Base-by-base conservation (phyloP, 495 filamentous ascomycete species). In the Hypomontagnella monticulosa region DNA sequence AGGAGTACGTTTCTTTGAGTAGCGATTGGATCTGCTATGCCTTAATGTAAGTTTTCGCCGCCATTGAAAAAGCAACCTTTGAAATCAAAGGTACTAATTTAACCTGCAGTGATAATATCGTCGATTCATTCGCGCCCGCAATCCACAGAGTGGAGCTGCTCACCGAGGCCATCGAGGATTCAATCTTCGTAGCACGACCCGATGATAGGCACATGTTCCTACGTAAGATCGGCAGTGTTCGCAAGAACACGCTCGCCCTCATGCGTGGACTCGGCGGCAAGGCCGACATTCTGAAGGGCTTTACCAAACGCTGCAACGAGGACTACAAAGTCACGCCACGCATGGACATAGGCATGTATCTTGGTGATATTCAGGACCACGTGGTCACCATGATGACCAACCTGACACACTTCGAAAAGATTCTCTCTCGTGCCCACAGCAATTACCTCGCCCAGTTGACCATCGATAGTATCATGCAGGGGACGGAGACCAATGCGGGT, bases 11-110 rank as follows among this genome's bases (percentile, higher is more conserved):
- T 58, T 87, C 91, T 12, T 81, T 99, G 34, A 94, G 91, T 58
- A 92, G 92, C 64, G 95, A 99, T 75, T 99, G 95, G 95, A 94
- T 99, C 61, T 99, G 96, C 79, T 99, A 99, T 71, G 95, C 95
- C 32, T 86, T 99, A 79, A 99, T 99, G 90, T 93, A 81, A 85
- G 89, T 80, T 44, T 20, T 12, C 7, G 3, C 8, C 11, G 3
- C 12, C 34, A 14, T 4, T 18, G 40, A 10, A 32, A 34, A 30
- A 18, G 27, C 1, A 53, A 19, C 1, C 11, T 63, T 34, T 34
- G 40, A 10, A 10, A 38, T 1, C 20, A 16, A 1, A 36, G 8
- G 9, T 63, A 63, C 66, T 83, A 72, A 79, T 46, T 34, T 23
- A 11, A 8, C 6, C 15, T 14, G 4, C 63, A 92, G 89, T 73